Conservation (phyloP, 345 rosid genomes). For the Microthlaspi erraticum region DNA sequence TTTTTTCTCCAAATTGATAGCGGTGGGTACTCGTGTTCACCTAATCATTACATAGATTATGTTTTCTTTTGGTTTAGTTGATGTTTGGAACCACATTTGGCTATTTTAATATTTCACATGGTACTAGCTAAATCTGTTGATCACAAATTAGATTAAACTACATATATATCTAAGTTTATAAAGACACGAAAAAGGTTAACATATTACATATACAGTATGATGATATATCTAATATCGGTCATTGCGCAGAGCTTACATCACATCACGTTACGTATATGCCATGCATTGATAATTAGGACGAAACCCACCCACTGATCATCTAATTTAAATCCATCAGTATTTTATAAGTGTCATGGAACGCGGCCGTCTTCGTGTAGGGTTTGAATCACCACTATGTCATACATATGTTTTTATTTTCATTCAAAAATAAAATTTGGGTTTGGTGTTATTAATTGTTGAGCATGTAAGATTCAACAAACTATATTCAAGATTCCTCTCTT, state of each 20-base stretch:
- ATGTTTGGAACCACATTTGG: constrained; percentile 10
- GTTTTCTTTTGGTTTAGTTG: neutral
- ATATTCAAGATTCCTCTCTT: constrained; percentile 11
- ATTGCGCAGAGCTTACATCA: too few species aligned
- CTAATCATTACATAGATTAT: neutral
- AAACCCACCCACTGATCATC: neutral
- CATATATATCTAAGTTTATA: too few species aligned
- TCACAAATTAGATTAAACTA: neutral
- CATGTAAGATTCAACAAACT: constrained; percentile 1
- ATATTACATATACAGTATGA: too few species aligned
- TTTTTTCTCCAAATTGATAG: constrained; percentile 7
- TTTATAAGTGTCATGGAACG: constrained; percentile 14
- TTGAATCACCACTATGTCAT: neutral
- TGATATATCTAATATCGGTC: too few species aligned
- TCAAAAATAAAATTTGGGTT: neutral
- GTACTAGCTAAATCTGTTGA: neutral
- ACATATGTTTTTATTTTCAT: neutral
- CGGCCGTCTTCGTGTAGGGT: constrained; percentile 13
- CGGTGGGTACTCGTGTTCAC: constrained; percentile 24
- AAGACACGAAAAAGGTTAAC: too few species aligned
- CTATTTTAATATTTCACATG: neutral
- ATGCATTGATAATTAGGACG: too few species aligned
- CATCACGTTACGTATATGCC: too few species aligned
- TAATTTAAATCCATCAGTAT: neutral
- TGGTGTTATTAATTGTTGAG: constrained; percentile 11